Conservation (phyloP, 352 stramenopile species). For the Pythium scleroteichum region DNA sequence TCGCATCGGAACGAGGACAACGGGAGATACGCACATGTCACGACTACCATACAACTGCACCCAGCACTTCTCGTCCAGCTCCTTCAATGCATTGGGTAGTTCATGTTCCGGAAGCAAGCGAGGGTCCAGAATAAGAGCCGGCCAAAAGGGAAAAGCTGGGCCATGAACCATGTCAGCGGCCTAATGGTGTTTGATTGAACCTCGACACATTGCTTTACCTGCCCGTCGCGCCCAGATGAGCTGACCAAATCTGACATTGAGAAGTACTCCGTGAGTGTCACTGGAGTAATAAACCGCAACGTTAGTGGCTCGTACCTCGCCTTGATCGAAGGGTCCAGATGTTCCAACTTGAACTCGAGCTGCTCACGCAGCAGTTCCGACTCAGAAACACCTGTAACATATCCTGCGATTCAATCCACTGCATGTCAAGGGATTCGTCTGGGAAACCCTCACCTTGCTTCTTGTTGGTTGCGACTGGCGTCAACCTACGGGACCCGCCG, state of each 20-base stretch:
- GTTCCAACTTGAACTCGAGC: slow-evolving; percentile 15
- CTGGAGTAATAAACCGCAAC: too few relatives aligned
- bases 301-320: slow-evolving; percentile 3
- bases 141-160: slow-evolving; percentile 20
- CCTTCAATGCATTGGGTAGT: slow-evolving; percentile 13
- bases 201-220: too few relatives aligned
- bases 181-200: too few relatives aligned
- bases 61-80: slow-evolving; percentile 19
- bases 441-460: slow-evolving; percentile 1
- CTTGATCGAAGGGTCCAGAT: slow-evolving; percentile 9
- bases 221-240: slow-evolving; percentile 16
- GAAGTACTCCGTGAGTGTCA: not conserved
- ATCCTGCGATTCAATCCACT: not conserved
- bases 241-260: slow-evolving; percentile 12
- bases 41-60: slow-evolving; percentile 21
- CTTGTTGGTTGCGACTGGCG: slow-evolving; percentile 1
- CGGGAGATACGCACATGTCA: slow-evolving; percentile 10
- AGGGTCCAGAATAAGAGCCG: slow-evolving; percentile 20
- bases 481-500: slow-evolving; percentile 5
- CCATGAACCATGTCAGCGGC: not conserved
- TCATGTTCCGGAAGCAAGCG: slow-evolving; percentile 11
- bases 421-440: not conserved
- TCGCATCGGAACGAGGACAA: not conserved
- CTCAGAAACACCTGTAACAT: slow-evolving; percentile 6
- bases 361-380: slow-evolving; percentile 1